Conservation (phyloP, 1,139 yeast genomes). For the Kluyveromyces sp. region DNA sequence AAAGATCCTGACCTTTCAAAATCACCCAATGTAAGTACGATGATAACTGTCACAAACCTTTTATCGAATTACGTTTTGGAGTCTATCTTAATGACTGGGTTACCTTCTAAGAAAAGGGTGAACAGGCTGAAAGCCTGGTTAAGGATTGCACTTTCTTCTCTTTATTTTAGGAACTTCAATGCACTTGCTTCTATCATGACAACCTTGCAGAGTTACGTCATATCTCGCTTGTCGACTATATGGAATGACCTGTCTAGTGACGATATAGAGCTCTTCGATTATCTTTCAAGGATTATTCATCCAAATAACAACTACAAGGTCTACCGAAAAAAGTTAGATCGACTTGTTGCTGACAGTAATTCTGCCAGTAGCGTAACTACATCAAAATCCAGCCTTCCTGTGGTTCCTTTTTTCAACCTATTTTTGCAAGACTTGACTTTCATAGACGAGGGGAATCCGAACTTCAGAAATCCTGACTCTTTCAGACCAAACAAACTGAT, state of each 20-base stretch:
- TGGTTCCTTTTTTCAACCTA: conserved; percentile 80
- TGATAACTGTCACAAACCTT: conserved; percentile 70
- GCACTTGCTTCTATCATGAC: conserved; percentile 85
- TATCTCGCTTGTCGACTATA: conserved; percentile 57
- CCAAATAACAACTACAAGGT: conserved; percentile 79
- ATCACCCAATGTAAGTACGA: conserved; percentile 67
- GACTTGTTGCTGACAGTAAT: conserved; percentile 36
- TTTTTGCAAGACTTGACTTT: conserved; percentile 84
- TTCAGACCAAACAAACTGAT: conserved; percentile 44
- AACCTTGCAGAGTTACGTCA: conserved; percentile 72
- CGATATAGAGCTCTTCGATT: conserved; percentile 57
- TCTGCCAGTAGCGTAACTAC: conserved; percentile 29
- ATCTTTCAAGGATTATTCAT: conserved; percentile 63
- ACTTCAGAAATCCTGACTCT: conserved; percentile 52
- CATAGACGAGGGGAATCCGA: conserved; percentile 80
- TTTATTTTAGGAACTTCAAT: conserved; percentile 75
- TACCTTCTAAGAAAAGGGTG: conserved; percentile 32
- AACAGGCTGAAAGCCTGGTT: conserved; percentile 71
- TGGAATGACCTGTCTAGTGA: conserved; percentile 66
- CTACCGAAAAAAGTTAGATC: conserved; percentile 62
- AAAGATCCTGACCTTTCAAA: conserved; percentile 54
- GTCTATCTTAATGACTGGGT: conserved; percentile 54
- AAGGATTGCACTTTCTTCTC: conserved; percentile 74
- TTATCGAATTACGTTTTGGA: conserved; percentile 80
- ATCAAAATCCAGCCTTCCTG: conserved; percentile 54